These are phyloP conservation scores for Strobilomyces echinocephalus DNA, from an alignment of 768 basidiomycete genomes.

Conservation along the genomic window DNA sequence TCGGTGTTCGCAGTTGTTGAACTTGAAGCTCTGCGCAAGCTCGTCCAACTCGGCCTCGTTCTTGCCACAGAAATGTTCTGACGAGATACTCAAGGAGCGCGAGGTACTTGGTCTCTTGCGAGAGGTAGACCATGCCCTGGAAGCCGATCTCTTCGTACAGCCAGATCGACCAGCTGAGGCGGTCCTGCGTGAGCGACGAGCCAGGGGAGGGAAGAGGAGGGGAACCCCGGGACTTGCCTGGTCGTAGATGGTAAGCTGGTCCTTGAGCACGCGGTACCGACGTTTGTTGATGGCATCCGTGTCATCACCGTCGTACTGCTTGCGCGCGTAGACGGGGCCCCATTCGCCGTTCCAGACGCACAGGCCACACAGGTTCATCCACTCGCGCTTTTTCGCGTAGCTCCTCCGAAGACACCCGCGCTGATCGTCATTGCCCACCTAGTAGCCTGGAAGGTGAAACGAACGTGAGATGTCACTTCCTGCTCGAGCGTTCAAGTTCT, in stretches of 20 bases:
- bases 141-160: no score
- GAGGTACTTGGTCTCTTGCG: no score
- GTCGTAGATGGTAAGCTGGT: conserved; percentile 71
- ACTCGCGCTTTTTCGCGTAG: conserved; percentile 71
- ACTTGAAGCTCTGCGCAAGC: conserved; percentile 72
- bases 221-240: conserved; percentile 20
- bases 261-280: conserved; percentile 62
- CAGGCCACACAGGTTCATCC: conserved; percentile 64
- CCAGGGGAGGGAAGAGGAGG: no score
- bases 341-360: conserved; percentile 82
- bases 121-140: no score
- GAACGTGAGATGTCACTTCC: neutral
- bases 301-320: conserved; percentile 50
- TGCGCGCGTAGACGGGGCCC: conserved; percentile 76
- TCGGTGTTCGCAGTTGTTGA: conserved; percentile 66
- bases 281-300: conserved; percentile 63
- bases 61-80: conserved; percentile 57
- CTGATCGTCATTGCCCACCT: conserved; percentile 46
- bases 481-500: neutral
- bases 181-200: conserved; percentile 38
- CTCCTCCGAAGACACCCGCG: conserved; percentile 45
- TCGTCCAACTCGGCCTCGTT: conserved; percentile 58
- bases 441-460: conserved; percentile 18
- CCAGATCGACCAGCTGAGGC: conserved; percentile 77
- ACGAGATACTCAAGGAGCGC: no score